These are phyloP conservation scores for Pilasporangium apinafurcum DNA, from an alignment of 352 stramenopile genomes.

Conservation along the genomic window DNA sequence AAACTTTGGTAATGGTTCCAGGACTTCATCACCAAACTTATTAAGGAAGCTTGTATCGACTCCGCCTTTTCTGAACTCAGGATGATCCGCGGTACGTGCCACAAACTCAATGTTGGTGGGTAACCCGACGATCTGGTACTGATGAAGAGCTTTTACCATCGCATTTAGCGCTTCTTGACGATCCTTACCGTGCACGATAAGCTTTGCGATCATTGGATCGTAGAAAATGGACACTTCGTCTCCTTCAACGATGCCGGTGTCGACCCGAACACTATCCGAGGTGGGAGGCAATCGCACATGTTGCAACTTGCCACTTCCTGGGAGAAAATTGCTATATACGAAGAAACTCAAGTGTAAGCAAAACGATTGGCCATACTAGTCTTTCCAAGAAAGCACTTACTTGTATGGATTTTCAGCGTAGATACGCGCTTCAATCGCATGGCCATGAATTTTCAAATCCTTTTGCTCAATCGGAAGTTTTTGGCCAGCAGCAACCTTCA, in stretches of 20 bases:
- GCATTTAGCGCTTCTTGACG: constrained; percentile 78
- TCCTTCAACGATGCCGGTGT: constrained; percentile 86
- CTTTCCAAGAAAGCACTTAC: constrained; percentile 33
- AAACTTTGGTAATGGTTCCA: constrained; percentile 48
- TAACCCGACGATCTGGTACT: constrained; percentile 92
- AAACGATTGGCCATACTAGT: background rate
- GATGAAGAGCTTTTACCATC: constrained; percentile 76
- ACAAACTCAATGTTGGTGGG: constrained; percentile 95
- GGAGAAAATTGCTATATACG: constrained; percentile 78
- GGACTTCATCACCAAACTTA: constrained; percentile 84
- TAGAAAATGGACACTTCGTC: constrained; percentile 92
- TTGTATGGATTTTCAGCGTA: constrained; percentile 93
- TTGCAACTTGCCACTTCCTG: constrained; percentile 82
- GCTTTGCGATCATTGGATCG: constrained; percentile 93
- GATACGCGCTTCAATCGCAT: constrained; percentile 91
- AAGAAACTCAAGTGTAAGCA: constrained; percentile 2
- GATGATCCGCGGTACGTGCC: constrained; percentile 80
- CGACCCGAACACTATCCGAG: constrained; percentile 77
- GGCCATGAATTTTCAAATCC: constrained; percentile 82
- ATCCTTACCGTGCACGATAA: constrained; percentile 88
- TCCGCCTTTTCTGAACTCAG: constrained; percentile 83
- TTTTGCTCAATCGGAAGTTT: constrained; percentile 85
- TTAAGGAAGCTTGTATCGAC: constrained; percentile 93
- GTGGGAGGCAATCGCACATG: constrained; percentile 71
- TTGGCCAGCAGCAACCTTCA: constrained; percentile 91